Base-by-base conservation (phyloP, 2,329 filamentous ascomycete genomes). In the Aspergillus quadricinctus region DNA sequence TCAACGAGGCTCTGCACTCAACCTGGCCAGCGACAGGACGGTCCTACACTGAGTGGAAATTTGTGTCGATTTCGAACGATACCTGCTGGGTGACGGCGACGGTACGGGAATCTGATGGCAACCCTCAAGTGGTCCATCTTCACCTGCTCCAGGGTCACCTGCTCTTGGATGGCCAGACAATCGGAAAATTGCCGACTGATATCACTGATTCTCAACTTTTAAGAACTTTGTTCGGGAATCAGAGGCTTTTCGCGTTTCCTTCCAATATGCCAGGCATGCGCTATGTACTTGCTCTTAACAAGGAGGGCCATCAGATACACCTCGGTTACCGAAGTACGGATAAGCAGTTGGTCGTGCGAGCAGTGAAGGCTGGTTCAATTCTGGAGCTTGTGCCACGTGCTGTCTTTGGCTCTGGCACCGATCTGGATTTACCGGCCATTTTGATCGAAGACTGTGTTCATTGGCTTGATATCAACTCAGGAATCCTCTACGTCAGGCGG, bases 371-470 rank as follows among this genome's bases (percentile, higher is more conserved):
- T 17, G 50, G n/a, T 2, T 56, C 9, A 8, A 37, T 41, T 28
- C 35, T 75, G 0, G 76, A 80, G 52, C 64, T 69, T 1, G 57
- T 81, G 17, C 69, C 72, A 1, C 48, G 50, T 0, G 9, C 53
- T 0, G 40, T 71, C 0, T 75, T 79, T 43, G 25, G 52, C 2
- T 46, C 54, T 0, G 49, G 23, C 3, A 8, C 5, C 6, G 52
- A 25, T 2, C 77, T 71, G 37, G 83, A 86, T 59, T 68, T 88
- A 0, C 86, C 86, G 0, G 61, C 60, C 0, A 65, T 74, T 0
- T 71, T 89, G 0, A 58, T 85, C 0, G 67, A 80, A 0, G 69
- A 78, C 6, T 87, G 81, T 50, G 73, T 81, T 0, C 85, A 89
- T 31, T 62, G 60, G 60, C 4, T 62, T 11, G 29, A 61, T 29